Conservation (phyloP, 805 yeast genomes). For the Schizosaccharomyces japonicus region DNA sequence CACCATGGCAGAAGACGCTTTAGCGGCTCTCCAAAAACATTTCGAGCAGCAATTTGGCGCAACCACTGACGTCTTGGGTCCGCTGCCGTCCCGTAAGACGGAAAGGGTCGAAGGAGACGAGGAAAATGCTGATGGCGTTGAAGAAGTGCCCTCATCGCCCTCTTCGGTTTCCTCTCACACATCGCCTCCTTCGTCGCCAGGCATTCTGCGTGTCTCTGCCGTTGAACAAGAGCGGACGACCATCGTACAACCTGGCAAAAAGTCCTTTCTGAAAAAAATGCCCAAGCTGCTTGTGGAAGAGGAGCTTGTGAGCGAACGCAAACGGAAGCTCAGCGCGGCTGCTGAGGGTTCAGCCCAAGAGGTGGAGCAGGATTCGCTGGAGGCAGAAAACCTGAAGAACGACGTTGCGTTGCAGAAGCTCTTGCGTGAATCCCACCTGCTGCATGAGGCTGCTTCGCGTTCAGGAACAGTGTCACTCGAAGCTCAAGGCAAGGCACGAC, state of each 20-base stretch:
- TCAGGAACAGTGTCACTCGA: neutral
- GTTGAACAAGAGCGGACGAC: neutral
- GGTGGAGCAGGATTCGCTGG: conserved; percentile 18
- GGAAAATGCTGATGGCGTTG: conserved; percentile 1
- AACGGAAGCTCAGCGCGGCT: neutral
- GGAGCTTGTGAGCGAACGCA: neutral
- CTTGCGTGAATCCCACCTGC: conserved; percentile 44
- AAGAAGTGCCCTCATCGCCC: conserved; percentile 2
- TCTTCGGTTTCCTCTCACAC: no score
- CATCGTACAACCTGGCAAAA: neutral
- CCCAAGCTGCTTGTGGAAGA: neutral
- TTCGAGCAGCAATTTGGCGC: conserved; percentile 18
- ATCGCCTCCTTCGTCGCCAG: neutral
- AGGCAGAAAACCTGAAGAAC: conserved; percentile 30
- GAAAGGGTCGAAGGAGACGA: conserved; percentile 1
- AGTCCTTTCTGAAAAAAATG: neutral
- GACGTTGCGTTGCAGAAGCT: conserved; percentile 46
- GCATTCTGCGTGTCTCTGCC: neutral
- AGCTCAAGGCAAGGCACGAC: neutral
- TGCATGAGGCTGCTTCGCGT: conserved; percentile 14
- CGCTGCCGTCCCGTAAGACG: neutral
- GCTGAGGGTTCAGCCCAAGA: conserved; percentile 5
- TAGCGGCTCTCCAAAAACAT: conserved; percentile 12
- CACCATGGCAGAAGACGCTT: neutral
- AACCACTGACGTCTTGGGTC: neutral